Evolutionary conservation across 2,329 filamentous ascomycete species (phyloP), one percentile per base, ranked within the genome.

Genomic region (Bipolaris sorokiniana): DNA sequence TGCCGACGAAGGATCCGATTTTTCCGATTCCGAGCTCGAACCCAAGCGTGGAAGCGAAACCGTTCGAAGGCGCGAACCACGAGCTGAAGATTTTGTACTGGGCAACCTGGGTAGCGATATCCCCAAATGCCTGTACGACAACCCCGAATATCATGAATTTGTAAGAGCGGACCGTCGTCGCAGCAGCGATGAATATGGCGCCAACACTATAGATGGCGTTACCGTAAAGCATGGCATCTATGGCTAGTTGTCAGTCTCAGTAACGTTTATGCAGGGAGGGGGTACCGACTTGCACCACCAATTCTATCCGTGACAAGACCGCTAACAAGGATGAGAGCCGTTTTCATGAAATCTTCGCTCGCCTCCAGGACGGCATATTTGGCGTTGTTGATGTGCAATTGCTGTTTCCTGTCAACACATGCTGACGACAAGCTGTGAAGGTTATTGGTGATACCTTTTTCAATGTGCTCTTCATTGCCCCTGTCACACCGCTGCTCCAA

Each of bases 31-130:
- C 84, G 0, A 88, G 77, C 67, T 88, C 86, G 3, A 88, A 82
- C 0, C 81, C 86, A 0, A 88, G 77, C 0, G 85, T 88, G 0
- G 84, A 85, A 0, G 85, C 86, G 65, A 88, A 88, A 1, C 86
- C 86, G 54, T 84, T 81, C 7, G 79, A 84, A 0, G 86, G 86
- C 0, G 85, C 79, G 59, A 88, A 88, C 86, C 86, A 88, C 0
- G 84, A 86, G 0, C 84, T 86, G 63, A 88, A 88, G 59, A 88
- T 82, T 58, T 87, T 86, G 69, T 88, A 88, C 67, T 88, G 85
- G 0, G 86, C 86, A 28, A 87, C 80, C 62, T 88, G 85, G 0
- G 86, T 88, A 0, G 86, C 83, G 18, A 87, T 85, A 58, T 88
- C 86, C n/a, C 86, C 86, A 0, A 88, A 71, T 0, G 85, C 81